A percentile compares a stretch with the other conserved stretches of the same genome.
Evolutionary conservation across 345 rosid genomes (phyloP).

Genomic region (Ceriops decandra): DNA sequence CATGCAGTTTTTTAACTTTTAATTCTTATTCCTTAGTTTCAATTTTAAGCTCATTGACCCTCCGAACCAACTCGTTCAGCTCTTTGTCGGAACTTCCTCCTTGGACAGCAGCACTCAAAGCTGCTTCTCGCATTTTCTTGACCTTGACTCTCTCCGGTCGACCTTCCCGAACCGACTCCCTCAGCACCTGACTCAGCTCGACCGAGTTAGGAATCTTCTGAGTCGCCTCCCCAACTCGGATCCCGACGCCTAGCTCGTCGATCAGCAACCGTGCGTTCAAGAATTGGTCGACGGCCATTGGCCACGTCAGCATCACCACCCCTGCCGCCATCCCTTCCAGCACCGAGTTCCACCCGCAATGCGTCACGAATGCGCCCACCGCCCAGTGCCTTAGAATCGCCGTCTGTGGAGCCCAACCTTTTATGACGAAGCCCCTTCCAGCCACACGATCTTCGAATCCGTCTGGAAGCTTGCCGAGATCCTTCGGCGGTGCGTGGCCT

Average conservation of each 20-base stretch:
- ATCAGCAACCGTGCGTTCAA: constrained; percentile 43
- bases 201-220: constrained; percentile 33
- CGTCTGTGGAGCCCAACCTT: constrained; percentile 60
- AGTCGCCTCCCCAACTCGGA: constrained; percentile 47
- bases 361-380: constrained; percentile 57
- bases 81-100: constrained; percentile 49
- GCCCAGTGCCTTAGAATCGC: constrained; percentile 41
- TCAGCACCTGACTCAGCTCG: constrained; percentile 31
- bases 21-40: background rate
- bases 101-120: constrained; percentile 43
- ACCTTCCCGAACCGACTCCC: constrained; percentile 24
- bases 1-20: too few relatives aligned
- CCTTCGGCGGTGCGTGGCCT: background rate
- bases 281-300: constrained; percentile 62
- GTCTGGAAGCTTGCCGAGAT: constrained; percentile 7
- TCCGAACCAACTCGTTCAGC: constrained; percentile 37
- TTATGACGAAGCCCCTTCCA: constrained; percentile 44
- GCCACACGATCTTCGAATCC: constrained; percentile 50
- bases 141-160: constrained; percentile 27
- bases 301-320: constrained; percentile 63
- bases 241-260: constrained; percentile 48
- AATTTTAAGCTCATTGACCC: background rate
- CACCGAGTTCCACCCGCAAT: constrained; percentile 69
- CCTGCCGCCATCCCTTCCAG: constrained; percentile 48
- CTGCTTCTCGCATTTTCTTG: constrained; percentile 32